A percentile compares a stretch with the other conserved stretches of the same genome.
Evolutionary conservation across 2,329 filamentous ascomycete genomes (phyloP).

Genomic region (Paecilomyces variotii): DNA sequence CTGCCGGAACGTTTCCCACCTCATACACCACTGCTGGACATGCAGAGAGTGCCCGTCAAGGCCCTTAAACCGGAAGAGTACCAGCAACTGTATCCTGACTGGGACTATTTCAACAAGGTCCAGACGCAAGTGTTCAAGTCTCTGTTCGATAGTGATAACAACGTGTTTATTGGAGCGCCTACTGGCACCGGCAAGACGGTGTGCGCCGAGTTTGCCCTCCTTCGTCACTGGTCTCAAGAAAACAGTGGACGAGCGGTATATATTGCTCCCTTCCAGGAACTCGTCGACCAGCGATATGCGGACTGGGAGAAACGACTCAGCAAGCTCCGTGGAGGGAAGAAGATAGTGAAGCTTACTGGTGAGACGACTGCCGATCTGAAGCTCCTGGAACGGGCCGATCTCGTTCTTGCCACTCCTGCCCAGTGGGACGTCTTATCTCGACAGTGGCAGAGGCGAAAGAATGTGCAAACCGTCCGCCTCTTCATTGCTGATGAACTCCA

Average conservation of each 20-base stretch:
- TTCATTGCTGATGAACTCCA: conserved; percentile 96
- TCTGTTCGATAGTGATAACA: conserved; percentile 82
- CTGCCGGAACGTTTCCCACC: conserved; percentile 92
- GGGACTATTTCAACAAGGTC: conserved; percentile 90
- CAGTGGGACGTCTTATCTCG: conserved; percentile 96
- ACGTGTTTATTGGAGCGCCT: conserved; percentile 85
- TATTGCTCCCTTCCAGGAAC: conserved; percentile 87
- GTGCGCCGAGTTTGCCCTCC: conserved; percentile 86
- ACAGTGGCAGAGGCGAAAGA: conserved; percentile 95
- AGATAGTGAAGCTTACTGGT: conserved; percentile 85
- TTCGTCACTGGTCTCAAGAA: conserved; percentile 74
- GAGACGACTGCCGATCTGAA: conserved; percentile 88
- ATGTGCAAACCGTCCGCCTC: conserved; percentile 79
- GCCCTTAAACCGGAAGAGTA: conserved; percentile 83
- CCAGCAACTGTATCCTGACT: conserved; percentile 69
- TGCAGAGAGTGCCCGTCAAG: conserved; percentile 83
- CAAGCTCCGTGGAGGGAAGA: conserved; percentile 70
- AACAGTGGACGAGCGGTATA: conserved; percentile 78
- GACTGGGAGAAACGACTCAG: conserved; percentile 79
- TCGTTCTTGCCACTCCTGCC: conserved; percentile 82
- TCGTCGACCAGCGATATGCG: conserved; percentile 71
- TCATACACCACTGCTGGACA: conserved; percentile 82
- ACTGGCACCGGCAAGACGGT: conserved; percentile 95
- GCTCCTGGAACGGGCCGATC: conserved; percentile 74
- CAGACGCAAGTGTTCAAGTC: conserved; percentile 97